phyloP scores from a whole-genome alignment of 2,329 filamentous ascomycete genomes.

The Thermoascus crustaceus region DNA sequence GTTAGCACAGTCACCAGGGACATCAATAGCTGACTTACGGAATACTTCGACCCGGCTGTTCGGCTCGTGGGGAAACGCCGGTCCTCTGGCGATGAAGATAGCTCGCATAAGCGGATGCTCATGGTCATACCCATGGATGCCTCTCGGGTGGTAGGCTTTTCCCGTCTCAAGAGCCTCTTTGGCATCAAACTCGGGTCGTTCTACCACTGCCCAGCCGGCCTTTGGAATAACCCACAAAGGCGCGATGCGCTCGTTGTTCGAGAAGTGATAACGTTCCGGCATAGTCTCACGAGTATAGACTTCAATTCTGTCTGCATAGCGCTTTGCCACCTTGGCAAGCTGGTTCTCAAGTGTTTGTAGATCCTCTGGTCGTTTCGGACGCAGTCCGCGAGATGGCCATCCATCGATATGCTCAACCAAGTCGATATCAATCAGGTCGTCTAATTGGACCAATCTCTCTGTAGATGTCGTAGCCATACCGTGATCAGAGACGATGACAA shows the following conservation, averaged over 20 bases:
- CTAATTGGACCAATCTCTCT: conserved; percentile 73
- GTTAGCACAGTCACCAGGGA: background rate
- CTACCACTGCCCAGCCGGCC: conserved; percentile 85
- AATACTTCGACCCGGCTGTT: conserved; percentile 75
- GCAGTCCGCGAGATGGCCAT: conserved; percentile 85
- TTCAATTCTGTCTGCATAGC: conserved; percentile 59
- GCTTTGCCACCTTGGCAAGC: conserved; percentile 46
- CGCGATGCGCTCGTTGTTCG: conserved; percentile 78
- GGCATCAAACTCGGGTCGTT: conserved; percentile 69
- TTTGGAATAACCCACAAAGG: conserved; percentile 92
- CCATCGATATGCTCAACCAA: conserved; percentile 81
- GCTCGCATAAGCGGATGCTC: conserved; percentile 92
- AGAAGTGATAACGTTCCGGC: conserved; percentile 89
- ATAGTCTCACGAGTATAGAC: conserved; percentile 83
- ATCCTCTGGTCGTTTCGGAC: conserved; percentile 63
- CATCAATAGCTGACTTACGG: conserved; percentile 52
- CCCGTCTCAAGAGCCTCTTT: conserved; percentile 56
- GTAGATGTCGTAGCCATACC: conserved; percentile 93
- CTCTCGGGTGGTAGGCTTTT: conserved; percentile 66
- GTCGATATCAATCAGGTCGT: conserved; percentile 72
- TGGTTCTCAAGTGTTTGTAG: conserved; percentile 59
- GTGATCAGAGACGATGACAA: conserved; percentile 94
- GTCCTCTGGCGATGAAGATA: conserved; percentile 86
- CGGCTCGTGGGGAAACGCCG: conserved; percentile 78
- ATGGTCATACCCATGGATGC: conserved; percentile 91